Evolutionary conservation across 352 stramenopile species (phyloP).

Genomic region (Globisporangium irregulare): DNA sequence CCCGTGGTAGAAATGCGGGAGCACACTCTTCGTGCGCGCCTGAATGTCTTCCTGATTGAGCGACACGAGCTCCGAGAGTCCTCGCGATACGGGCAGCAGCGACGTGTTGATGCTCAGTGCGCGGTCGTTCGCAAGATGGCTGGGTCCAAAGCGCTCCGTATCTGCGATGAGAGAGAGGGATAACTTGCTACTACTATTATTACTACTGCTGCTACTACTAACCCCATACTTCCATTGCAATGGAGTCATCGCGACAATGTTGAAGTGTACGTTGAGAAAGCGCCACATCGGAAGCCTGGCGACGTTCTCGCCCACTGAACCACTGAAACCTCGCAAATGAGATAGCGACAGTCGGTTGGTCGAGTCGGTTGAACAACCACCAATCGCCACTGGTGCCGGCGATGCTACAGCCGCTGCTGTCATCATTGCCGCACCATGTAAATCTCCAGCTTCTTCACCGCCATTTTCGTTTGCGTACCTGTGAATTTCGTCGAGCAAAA

Average conservation of each 20-base stretch:
- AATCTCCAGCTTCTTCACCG: neutral
- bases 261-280: constrained; percentile 37
- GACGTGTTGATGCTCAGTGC: constrained; percentile 33
- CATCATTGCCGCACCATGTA: neutral
- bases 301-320: constrained; percentile 32
- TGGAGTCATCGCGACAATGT: constrained; percentile 41
- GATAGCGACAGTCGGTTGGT: constrained; percentile 3
- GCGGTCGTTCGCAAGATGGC: constrained; percentile 52
- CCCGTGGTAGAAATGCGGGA: constrained; percentile 78
- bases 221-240: constrained; percentile 34
- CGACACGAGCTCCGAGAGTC: constrained; percentile 35
- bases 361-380: constrained; percentile 1
- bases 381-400: constrained; percentile 9
- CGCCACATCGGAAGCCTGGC: constrained; percentile 40
- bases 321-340: constrained; percentile 33
- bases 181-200: neutral
- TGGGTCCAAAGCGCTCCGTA: constrained; percentile 54
- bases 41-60: constrained; percentile 35
- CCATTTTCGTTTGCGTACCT: neutral
- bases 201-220: neutral
- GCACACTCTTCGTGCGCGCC: constrained; percentile 26
- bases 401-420: neutral
- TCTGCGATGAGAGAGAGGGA: constrained; percentile 17
- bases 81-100: constrained; percentile 33
- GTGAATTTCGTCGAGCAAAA: constrained; percentile 16